Percentiles rank a stretch among this genome's conserved stretches.
Conservation (phyloP, 805 yeast species). For the Kregervanrija pseudodelftensis region DNA sequence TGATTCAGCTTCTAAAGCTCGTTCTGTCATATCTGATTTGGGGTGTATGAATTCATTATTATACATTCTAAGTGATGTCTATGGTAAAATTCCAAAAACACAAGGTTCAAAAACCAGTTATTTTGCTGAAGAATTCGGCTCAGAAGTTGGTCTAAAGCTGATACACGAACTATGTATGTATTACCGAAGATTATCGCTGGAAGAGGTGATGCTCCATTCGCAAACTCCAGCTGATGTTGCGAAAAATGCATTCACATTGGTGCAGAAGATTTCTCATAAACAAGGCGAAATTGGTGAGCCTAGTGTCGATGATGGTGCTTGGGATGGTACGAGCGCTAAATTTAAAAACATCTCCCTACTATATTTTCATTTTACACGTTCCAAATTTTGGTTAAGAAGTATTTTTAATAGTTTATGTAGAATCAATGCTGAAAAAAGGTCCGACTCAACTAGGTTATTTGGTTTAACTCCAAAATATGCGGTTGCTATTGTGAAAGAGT, state of each 20-base stretch:
- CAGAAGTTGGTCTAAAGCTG: slow-evolving; percentile 33
- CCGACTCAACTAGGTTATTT: slow-evolving; percentile 27
- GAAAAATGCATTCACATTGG: slow-evolving; percentile 30
- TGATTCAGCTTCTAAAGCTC: slow-evolving; percentile 22
- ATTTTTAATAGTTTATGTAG: slow-evolving; percentile 24
- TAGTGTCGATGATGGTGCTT: slow-evolving; percentile 24
- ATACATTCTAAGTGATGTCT: slow-evolving; percentile 48
- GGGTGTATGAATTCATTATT: slow-evolving; percentile 38
- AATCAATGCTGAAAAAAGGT: slow-evolving; percentile 33
- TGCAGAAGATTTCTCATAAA: slow-evolving; percentile 31
- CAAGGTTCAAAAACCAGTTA: slow-evolving; percentile 38
- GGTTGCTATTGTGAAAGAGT: slow-evolving; percentile 19
- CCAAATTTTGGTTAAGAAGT: slow-evolving; percentile 36
- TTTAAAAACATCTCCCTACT: slow-evolving; percentile 56
- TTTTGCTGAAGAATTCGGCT: slow-evolving; percentile 34
- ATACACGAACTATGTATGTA: slow-evolving; percentile 37
- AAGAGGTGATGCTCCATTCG: slow-evolving; percentile 48
- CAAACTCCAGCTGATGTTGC: slow-evolving; percentile 41
- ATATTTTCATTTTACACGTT: slow-evolving; percentile 41
- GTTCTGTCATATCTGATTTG: slow-evolving; percentile 29
- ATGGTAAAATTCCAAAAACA: slow-evolving; percentile 41
- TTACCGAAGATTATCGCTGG: slow-evolving; percentile 45
- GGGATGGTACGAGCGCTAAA: slow-evolving; percentile 46
- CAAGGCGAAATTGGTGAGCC: slow-evolving; percentile 41
- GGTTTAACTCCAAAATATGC: slow-evolving; percentile 22